Base-by-base conservation (phyloP, 805 yeast species). In the Metschnikowia dekortorum region DNA sequence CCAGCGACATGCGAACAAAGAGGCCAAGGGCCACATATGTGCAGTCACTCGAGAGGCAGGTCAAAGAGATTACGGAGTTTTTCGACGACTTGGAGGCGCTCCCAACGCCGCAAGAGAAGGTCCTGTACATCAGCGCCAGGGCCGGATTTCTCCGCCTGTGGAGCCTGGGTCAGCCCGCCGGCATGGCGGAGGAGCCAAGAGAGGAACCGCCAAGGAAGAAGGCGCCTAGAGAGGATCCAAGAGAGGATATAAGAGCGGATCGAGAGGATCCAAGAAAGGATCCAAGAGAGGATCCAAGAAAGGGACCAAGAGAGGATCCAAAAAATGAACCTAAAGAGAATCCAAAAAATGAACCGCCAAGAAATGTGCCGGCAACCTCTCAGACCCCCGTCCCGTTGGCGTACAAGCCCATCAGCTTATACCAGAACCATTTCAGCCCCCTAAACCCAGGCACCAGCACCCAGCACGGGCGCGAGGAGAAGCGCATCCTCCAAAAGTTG, bases 21-120 rank as follows among this genome's bases (percentile, higher is more conserved):
- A 62, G 83, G 43, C 80, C 80, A 4, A 69, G 78, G 0, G 76
- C 74, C 8, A 68, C 72, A 41, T 79, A 80, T 56, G 83, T 80
- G n/a, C 70, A 71, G 41, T 65, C 71, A 2, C 60, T 80, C 40
- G 81, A 73, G 56, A 58, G 58, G 37, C 64, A 64, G 50, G 53
- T 68, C 39, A 56, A 58, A 9, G 51, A 58, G 16, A 53, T 71
- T 26, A 59, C 62, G 40, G 51, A 55, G 16, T 60, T 67, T 32
- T 57, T 71, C 30, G 59, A 59, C 18, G 53, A 56, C 18, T 56
- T 70, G 44, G 63, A 66, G 46, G 58, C 54, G 13, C 39, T 57
- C n/a, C 49, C 43, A 26, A 40, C 61, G 6, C 43, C 55, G 0
- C 67, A 64, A 31, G 62, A 55, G 9, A 58, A 63, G 34, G 51